Base-by-base conservation (phyloP, 495 filamentous ascomycete genomes). In the Penicillium antarcticum region DNA sequence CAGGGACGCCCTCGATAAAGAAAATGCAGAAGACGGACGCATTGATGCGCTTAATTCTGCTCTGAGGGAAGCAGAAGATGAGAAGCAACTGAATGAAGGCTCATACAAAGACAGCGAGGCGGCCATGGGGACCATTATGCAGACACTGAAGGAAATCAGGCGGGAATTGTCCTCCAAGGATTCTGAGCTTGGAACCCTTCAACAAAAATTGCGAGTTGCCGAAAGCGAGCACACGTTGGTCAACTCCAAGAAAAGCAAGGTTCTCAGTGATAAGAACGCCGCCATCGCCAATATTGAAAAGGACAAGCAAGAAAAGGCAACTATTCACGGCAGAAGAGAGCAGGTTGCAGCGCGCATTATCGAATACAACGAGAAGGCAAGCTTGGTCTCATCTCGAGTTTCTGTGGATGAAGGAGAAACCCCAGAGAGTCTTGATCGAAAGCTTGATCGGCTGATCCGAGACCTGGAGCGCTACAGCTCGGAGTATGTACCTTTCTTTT, bases 341-440 rank as follows among this genome's bases (percentile, higher is more conserved):
- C 68, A 75, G 11, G 64, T 79, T 24, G 60, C 55, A 31, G 71
- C 65, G 3, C 52, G 52, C 2, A 76, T 92, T 13, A 58, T 69
- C 0, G 69, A 82, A 1, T 86, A 80, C 56, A 81, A 55, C n/a
- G 63, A 62, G 14, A 67, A 86, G 51, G 91, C 91, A 38, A 60
- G 58, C 51, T 29, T 66, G 43, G 62, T 91, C 18, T 85, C 73
- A 24, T 53, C 66, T 35, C 80, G 91, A 34, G 80, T 92, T 51
- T 63, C 78, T 10, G 77, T 96, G 42, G 80, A 84, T 35, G 72
- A 79, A 44, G 83, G 83, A n/a, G 82, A 90, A 63, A 94, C 86
- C 0, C 42, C 71, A 5, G 56, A 68, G 4, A 82, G 78, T 37
- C 68, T 97, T 4, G 81, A 87, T 35, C 77, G 71, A 41, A 88